Base-by-base conservation (phyloP, 805 yeast genomes). In the Wickerhamiella sergipiensis region DNA sequence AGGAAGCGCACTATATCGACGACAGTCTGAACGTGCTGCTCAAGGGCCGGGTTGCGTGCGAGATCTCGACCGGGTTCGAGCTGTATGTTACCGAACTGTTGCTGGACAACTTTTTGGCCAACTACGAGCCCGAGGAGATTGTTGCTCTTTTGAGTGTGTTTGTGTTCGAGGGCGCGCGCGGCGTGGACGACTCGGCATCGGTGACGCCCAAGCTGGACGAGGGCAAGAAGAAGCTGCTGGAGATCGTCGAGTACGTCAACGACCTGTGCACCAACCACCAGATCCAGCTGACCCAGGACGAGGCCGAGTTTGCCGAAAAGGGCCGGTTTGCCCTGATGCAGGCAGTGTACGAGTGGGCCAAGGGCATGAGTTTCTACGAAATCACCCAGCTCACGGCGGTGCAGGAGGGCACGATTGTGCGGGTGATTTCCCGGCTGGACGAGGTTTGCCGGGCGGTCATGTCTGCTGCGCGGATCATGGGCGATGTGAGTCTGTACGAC, bases 261-360 rank as follows among this genome's bases (percentile, higher is more conserved):
- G 69, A 70, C 39, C 79, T 84, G 1, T 87, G 78, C 59, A 75
- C 75, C 44, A 74, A 74, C 42, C 78, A 81, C 54, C 88, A 83
- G 63, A 85, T 92, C 17, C 71, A 81, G 18, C 68, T 87, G 57
- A 85, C 95, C 0, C 72, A 81, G 10, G 97, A 89, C 49, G 97
- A 90, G 59, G 83, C 81, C 47, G 84, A 83, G 53, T 92, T 90
- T 61, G 68, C 83, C 56, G 94, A 86, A 51, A 76, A 82, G 56
- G 82, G 86, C 59, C 72, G 97, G 57, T 92, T 92, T 67, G 95
- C 90, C 0, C 73, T 92, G 61, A 85, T 87, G 67, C 90, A 88
- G 64, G 95, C 87, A 12, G 95, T 90, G 4, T 92, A 90, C 64
- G 97, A 92, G 67, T 92, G 99, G 99, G 96, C 97, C 1, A 75